Conservation (phyloP, 2,329 filamentous ascomycete genomes). For the Curvularia verruculosa region DNA sequence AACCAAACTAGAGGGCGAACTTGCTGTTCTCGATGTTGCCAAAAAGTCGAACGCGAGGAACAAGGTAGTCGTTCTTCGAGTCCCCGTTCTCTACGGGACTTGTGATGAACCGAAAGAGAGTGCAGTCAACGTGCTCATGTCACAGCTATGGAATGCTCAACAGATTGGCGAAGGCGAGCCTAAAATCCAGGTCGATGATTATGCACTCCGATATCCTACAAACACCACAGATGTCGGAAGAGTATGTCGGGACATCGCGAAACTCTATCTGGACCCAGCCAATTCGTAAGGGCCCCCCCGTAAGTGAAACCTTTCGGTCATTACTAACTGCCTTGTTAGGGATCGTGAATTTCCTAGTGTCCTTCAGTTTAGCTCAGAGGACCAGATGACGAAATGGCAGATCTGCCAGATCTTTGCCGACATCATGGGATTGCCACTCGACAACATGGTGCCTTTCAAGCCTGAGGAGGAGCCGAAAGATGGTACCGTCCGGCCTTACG, state of each 20-base stretch:
- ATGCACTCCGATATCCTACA: conserved; percentile 82
- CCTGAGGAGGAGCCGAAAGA: conserved; percentile 73
- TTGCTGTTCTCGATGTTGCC: conserved; percentile 70
- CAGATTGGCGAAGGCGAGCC: conserved; percentile 56
- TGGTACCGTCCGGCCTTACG: conserved; percentile 79
- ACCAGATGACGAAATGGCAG: conserved; percentile 86
- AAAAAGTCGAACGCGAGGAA: conserved; percentile 21
- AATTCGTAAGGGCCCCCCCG: conserved; percentile 34
- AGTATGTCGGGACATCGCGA: conserved; percentile 75
- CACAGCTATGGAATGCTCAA: conserved; percentile 75
- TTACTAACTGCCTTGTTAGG: conserved; percentile 2
- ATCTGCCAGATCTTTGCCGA: conserved; percentile 80
- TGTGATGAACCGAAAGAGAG: conserved; percentile 72
- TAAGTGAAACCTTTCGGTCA: not conserved
- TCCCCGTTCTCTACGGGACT: conserved; percentile 85
- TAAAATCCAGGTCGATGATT: conserved; percentile 79
- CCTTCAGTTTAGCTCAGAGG: conserved; percentile 86
- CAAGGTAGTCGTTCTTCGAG: conserved; percentile 68
- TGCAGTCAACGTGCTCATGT: conserved; percentile 81
- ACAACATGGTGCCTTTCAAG: conserved; percentile 63
- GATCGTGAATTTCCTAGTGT: conserved; percentile 66
- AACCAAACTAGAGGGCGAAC: conserved; percentile 73
- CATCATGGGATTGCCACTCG: conserved; percentile 75
- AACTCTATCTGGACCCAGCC: conserved; percentile 61
- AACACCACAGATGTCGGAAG: conserved; percentile 86